A percentile compares a stretch with the other conserved stretches of the same genome.
Evolutionary conservation across 73 alveolate genomes (phyloP).

Genomic region (Paramecium biaurelia): DNA sequence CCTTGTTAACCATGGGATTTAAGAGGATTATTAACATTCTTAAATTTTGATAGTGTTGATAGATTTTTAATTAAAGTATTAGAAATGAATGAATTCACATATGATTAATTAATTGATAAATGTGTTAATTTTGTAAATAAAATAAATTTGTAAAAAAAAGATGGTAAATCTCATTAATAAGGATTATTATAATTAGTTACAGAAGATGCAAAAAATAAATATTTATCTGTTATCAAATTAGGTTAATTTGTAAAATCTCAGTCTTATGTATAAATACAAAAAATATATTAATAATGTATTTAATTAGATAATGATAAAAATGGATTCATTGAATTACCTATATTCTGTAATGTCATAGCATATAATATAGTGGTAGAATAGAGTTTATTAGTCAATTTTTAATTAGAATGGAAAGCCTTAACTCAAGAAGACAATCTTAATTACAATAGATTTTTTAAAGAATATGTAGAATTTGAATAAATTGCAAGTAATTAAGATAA

Average conservation of each 20-base stretch:
- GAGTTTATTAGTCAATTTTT: not conserved
- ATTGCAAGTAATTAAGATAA: not conserved
- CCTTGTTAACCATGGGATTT: constrained; percentile 38
- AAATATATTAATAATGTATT: not conserved
- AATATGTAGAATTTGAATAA: constrained; percentile 8
- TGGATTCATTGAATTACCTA: constrained; percentile 43
- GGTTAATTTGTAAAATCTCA: not conserved
- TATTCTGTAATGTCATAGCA: constrained; percentile 5
- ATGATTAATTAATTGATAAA: constrained; percentile 18
- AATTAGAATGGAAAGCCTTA: not conserved
- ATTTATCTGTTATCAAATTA: not conserved
- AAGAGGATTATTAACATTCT: not conserved
- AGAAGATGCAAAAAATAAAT: not conserved
- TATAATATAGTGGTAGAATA: not conserved
- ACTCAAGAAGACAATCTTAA: not conserved
- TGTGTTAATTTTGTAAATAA: constrained; percentile 22
- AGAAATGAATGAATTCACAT: not conserved
- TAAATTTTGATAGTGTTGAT: constrained; percentile 20
- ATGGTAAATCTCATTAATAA: not conserved
- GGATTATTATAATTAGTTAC: not conserved
- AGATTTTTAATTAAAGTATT: not conserved
- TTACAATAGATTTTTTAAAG: constrained; percentile 30
- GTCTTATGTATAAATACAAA: not conserved
- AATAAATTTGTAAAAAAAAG: not conserved
- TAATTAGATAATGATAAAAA: not conserved